A percentile compares a stretch with the other conserved stretches of the same genome.
These are phyloP conservation scores for Brasenia schreberi DNA, from an alignment of 164 flowering plant genomes.

Conservation along the genomic window DNA sequence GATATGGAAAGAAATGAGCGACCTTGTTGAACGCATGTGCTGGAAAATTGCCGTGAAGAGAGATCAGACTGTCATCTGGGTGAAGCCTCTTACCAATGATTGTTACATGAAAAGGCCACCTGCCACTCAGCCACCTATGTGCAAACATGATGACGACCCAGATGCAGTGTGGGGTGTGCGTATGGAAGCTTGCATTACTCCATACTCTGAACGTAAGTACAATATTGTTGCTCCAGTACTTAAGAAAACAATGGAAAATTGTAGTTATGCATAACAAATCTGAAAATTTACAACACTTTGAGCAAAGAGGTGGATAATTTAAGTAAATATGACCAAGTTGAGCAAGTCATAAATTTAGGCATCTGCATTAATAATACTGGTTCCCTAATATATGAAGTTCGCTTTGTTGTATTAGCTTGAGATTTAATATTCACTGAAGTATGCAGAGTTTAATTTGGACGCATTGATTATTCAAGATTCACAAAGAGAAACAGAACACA, in stretches of 20 bases:
- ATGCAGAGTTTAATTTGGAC: too few relatives aligned
- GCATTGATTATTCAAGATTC: too few relatives aligned
- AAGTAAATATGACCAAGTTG: background rate
- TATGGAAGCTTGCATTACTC: constrained; percentile 85
- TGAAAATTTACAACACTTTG: too few relatives aligned
- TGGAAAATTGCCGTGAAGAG: constrained; percentile 71
- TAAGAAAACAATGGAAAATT: background rate
- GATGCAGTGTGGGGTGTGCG: constrained; percentile 61
- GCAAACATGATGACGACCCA: constrained; percentile 73
- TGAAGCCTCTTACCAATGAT: constrained; percentile 72
- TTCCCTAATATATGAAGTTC: too few relatives aligned
- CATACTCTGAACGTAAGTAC: constrained; percentile 77
- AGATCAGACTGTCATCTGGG: constrained; percentile 90
- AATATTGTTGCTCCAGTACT: background rate
- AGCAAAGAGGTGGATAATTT: too few relatives aligned
- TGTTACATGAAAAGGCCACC: constrained; percentile 67
- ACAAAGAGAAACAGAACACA: too few relatives aligned
- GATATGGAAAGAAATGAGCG: constrained; percentile 86
- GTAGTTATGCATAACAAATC: background rate
- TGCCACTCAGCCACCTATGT: constrained; percentile 76
- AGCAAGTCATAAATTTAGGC: background rate
- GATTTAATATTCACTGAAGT: too few relatives aligned
- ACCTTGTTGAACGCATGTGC: constrained; percentile 84
- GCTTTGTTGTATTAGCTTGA: too few relatives aligned
- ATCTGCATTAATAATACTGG: too few relatives aligned